phyloP scores from a whole-genome alignment of 1,284 basidiomycete genomes.

The Polyporus tsugae region DNA sequence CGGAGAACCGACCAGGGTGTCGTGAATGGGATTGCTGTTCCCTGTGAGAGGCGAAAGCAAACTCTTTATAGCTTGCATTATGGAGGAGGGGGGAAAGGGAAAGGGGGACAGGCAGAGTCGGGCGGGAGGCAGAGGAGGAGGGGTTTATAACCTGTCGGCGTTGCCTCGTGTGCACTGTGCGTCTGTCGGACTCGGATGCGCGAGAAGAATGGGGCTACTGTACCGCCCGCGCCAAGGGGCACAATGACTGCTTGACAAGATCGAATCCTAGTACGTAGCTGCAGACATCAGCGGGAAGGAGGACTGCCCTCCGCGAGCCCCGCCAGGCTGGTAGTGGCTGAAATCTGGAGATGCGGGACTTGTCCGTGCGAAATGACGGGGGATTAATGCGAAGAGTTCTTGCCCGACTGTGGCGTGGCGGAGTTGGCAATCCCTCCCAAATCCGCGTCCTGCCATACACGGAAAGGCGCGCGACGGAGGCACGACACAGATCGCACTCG shows the following conservation, averaged over 20 bases:
- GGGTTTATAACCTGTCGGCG: conserved; percentile 26
- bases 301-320: not conserved
- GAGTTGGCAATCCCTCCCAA: not conserved
- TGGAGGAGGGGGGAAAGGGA: conserved; percentile 14
- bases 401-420: not conserved
- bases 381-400: not conserved
- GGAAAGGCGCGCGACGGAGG: not conserved
- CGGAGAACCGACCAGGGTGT: conserved; percentile 39
- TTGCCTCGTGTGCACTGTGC: conserved; percentile 29
- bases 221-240: conserved; percentile 3
- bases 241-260: not conserved
- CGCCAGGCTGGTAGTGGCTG: not conserved
- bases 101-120: conserved; percentile 24
- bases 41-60: conserved; percentile 41
- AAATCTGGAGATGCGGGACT: not conserved
- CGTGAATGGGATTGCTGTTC: conserved; percentile 41
- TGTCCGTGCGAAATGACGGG: not conserved
- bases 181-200: conserved; percentile 14
- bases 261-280: not conserved
- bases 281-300: conserved; percentile 13
- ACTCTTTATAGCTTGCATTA: conserved; percentile 42
- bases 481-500: not conserved
- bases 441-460: not conserved
- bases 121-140: conserved; percentile 19
- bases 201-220: not conserved